These are phyloP conservation scores for Lichenothelia convexa DNA, from an alignment of 495 filamentous ascomycete species.

Conservation along the genomic window DNA sequence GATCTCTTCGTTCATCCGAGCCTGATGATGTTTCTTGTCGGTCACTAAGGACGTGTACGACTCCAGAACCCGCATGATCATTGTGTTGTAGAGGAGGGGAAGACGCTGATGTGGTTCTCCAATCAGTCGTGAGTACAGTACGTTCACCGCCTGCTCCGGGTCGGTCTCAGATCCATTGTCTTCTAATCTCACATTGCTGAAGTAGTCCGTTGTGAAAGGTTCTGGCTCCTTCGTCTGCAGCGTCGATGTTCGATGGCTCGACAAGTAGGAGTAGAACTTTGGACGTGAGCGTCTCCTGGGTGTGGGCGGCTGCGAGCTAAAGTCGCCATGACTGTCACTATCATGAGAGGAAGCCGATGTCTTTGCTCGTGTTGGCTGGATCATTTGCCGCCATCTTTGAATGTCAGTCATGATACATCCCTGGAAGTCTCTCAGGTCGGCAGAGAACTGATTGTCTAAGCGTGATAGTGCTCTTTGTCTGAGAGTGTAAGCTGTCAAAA, in stretches of 20 bases:
- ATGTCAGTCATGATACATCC: constrained; percentile 9
- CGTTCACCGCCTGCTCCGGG: constrained; percentile 12
- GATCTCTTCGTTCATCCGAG: constrained; percentile 2
- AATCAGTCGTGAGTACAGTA: constrained; percentile 11
- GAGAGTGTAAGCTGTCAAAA: too few relatives aligned
- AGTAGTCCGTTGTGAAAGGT: neutral
- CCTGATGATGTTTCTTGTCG: constrained; percentile 10
- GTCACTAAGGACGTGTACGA: constrained; percentile 12
- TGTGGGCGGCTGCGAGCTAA: constrained; percentile 8
- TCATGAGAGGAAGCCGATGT: constrained; percentile 5
- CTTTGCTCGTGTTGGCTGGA: constrained; percentile 6
- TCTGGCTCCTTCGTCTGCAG: constrained; percentile 3
- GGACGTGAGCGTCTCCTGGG: constrained; percentile 11
- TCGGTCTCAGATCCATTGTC: neutral
- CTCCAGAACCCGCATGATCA: constrained; percentile 17
- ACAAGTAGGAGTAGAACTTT: constrained; percentile 13
- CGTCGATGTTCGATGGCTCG: constrained; percentile 4
- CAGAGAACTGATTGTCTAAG: too few relatives aligned
- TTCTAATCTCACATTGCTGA: neutral
- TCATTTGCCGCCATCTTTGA: constrained; percentile 12
- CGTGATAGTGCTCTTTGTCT: too few relatives aligned
- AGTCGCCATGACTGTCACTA: constrained; percentile 9
- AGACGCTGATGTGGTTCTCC: constrained; percentile 8
- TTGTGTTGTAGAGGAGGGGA: constrained; percentile 12
- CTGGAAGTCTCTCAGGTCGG: too few relatives aligned